Percentiles rank a stretch among this genome's conserved stretches.
phyloP scores from a whole-genome alignment of 768 basidiomycete species.

The Boletus insuetus region DNA sequence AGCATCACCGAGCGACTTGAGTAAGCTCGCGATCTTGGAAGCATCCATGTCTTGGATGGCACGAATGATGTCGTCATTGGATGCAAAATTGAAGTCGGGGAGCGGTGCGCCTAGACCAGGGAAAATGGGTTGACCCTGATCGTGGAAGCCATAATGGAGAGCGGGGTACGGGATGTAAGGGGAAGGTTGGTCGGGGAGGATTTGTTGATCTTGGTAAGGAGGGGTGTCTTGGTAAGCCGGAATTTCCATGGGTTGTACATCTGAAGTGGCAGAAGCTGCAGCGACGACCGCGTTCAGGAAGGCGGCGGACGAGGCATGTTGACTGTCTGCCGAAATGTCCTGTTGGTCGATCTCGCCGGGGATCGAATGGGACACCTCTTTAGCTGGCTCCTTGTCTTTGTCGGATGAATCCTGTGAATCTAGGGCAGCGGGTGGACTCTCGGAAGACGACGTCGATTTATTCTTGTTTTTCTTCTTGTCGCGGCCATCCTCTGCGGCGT shows the following conservation, averaged over 20 bases:
- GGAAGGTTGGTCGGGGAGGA: slow-evolving; percentile 25
- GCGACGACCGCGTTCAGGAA: slow-evolving; percentile 66
- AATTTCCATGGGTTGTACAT: slow-evolving; percentile 28
- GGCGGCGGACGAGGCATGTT: slow-evolving; percentile 51
- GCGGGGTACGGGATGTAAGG: slow-evolving; percentile 31
- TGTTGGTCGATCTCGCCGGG: slow-evolving; percentile 28
- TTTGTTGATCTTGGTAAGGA: slow-evolving; percentile 33
- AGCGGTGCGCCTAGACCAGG: slow-evolving; percentile 20
- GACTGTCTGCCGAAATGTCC: slow-evolving; percentile 27
- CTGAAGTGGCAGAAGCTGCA: slow-evolving; percentile 54
- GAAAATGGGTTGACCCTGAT: slow-evolving; percentile 30
- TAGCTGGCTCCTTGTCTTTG: slow-evolving; percentile 35
- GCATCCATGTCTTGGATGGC: slow-evolving; percentile 68
- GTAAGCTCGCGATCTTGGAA: slow-evolving; percentile 63
- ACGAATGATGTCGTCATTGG: slow-evolving; percentile 72
- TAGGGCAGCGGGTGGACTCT: not conserved
- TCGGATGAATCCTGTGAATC: slow-evolving; percentile 17
- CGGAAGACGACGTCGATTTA: slow-evolving; percentile 4
- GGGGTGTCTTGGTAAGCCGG: slow-evolving; percentile 31
- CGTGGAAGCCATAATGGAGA: slow-evolving; percentile 28
- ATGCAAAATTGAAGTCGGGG: slow-evolving; percentile 43
- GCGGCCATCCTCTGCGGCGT: slow-evolving; percentile 10
- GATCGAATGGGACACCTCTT: slow-evolving; percentile 34
- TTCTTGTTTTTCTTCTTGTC: slow-evolving; percentile 39
- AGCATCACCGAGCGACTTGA: slow-evolving; percentile 63